Conservation (phyloP, 163 green algal genomes). For the Volvox carteri region DNA sequence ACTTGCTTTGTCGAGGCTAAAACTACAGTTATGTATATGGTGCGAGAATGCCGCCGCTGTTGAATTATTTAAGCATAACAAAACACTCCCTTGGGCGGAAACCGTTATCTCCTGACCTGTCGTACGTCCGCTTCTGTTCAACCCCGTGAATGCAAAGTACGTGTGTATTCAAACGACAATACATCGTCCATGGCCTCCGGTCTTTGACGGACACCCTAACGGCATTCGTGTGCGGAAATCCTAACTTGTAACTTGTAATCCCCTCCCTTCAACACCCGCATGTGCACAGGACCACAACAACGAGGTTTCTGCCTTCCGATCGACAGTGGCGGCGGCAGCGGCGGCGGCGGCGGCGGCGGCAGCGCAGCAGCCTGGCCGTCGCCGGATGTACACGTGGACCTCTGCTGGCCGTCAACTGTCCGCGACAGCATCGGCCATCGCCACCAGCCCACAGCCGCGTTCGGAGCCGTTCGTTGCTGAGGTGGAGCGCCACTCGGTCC, state of each 20-base stretch:
- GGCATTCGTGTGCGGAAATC: too few species aligned
- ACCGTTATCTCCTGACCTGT: background rate
- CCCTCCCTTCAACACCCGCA: background rate
- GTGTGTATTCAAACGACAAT: background rate
- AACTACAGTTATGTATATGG: too few species aligned
- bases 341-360: too few species aligned
- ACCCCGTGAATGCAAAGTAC: background rate
- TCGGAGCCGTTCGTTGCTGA: background rate
- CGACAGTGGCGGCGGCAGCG: too few species aligned
- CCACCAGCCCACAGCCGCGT: background rate
- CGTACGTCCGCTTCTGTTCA: background rate
- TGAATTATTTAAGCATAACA: too few species aligned
- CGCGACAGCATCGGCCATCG: too few species aligned
- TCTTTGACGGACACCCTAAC: background rate
- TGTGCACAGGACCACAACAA: background rate
- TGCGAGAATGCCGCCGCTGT: too few species aligned
- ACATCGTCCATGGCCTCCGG: background rate
- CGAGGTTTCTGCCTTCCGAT: conserved; percentile 17
- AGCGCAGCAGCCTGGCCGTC: background rate
- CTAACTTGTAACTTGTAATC: too few species aligned
- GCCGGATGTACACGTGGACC: conserved; percentile 26
- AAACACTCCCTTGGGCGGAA: too few species aligned
- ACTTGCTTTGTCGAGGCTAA: too few species aligned
- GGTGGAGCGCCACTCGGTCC: conserved; percentile 10
- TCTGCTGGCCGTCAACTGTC: background rate